Conservation (phyloP, 148 eudicot species). For the Cornus florida region DNA sequence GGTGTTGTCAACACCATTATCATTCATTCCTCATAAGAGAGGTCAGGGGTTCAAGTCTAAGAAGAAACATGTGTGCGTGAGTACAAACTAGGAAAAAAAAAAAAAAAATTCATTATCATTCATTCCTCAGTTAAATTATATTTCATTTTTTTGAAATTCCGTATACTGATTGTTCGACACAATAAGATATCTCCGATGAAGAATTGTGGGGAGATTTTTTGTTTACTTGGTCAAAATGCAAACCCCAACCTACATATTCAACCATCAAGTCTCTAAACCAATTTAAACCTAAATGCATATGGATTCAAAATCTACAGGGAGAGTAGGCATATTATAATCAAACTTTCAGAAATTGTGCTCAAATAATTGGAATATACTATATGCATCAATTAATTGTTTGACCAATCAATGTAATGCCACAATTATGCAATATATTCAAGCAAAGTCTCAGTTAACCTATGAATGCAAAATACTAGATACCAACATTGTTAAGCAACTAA, state of each 20-base stretch:
- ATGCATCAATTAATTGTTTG: conserved; percentile 11
- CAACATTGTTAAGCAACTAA: conserved; percentile 23
- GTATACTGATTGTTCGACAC: background rate
- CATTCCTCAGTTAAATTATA: background rate
- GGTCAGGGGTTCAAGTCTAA: too few relatives aligned
- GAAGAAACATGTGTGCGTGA: too few relatives aligned
- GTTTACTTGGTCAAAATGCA: background rate
- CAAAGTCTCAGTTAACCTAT: conserved; percentile 57
- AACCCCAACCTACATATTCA: background rate
- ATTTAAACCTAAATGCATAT: background rate
- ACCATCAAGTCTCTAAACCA: background rate
- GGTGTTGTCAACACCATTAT: background rate
- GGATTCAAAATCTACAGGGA: background rate
- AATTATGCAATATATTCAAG: background rate
- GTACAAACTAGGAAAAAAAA: too few relatives aligned
- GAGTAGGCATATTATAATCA: background rate
- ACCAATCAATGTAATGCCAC: conserved; percentile 13
- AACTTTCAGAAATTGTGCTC: background rate
- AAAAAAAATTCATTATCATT: background rate
- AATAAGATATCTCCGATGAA: background rate
- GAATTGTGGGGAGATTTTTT: background rate
- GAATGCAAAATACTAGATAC: background rate
- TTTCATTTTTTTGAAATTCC: background rate
- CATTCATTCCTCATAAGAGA: background rate
- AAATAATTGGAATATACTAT: background rate